Conservation (phyloP, 1,284 basidiomycete genomes). For the Ceratobasidium sp. region DNA sequence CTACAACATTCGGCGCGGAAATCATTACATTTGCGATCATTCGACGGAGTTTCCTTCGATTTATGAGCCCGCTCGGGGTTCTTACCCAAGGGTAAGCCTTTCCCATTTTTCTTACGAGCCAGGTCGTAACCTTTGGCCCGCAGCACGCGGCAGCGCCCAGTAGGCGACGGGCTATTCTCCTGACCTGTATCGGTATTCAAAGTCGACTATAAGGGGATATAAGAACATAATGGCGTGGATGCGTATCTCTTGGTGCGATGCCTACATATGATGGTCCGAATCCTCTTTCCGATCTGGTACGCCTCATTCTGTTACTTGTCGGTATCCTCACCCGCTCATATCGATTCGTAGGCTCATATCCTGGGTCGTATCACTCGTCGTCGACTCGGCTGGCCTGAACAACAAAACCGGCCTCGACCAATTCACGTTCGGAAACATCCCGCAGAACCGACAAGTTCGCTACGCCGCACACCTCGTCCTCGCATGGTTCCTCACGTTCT, state of each 20-base stretch:
- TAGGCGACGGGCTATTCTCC: conserved; percentile 64
- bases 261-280: conserved; percentile 73
- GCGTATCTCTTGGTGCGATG: conserved; percentile 81
- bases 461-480: conserved; percentile 66
- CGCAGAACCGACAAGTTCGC: conserved; percentile 53
- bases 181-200: conserved; percentile 73
- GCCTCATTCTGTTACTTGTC: not conserved
- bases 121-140: too few relatives aligned
- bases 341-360: too few relatives aligned
- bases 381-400: conserved; percentile 68
- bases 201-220: conserved; percentile 63
- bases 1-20: conserved; percentile 68
- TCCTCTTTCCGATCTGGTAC: conserved; percentile 74
- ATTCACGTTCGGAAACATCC: conserved; percentile 66
- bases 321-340: too few relatives aligned
- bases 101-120: too few relatives aligned
- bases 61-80: conserved; percentile 79
- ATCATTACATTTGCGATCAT: conserved; percentile 78
- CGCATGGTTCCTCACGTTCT: conserved; percentile 63
- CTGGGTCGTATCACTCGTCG: too few relatives aligned
- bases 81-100: conserved; percentile 68
- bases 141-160: conserved; percentile 70
- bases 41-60: conserved; percentile 77
- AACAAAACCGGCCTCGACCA: conserved; percentile 61
- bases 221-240: conserved; percentile 75